Evolutionary conservation across 2,329 filamentous ascomycete species (phyloP).

Genomic region (Alternaria arborescens): DNA sequence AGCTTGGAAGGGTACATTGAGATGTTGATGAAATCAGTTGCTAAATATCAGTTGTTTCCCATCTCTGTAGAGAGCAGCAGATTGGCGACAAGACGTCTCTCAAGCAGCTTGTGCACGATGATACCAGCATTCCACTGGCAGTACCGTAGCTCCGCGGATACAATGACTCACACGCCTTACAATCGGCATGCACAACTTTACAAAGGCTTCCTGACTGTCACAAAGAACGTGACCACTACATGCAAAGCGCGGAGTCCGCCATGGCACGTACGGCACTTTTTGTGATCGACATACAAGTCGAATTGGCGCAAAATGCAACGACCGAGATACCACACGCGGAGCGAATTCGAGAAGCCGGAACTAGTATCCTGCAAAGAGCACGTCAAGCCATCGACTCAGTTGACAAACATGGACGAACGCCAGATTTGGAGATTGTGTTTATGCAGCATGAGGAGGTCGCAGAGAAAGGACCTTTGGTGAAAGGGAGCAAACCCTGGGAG

Average conservation of each 20-base stretch:
- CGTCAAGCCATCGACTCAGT: neutral
- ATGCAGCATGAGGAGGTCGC: neutral
- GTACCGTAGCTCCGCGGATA: neutral
- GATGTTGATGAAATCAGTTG: too few species aligned
- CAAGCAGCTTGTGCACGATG: too few species aligned
- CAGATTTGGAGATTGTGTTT: neutral
- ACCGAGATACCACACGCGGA: neutral
- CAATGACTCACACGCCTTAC: neutral
- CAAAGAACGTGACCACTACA: neutral
- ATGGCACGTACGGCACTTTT: neutral
- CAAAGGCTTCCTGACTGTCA: neutral
- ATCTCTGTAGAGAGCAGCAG: too few species aligned
- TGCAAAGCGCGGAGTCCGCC: neutral
- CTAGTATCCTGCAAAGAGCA: neutral
- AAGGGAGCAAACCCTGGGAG: neutral
- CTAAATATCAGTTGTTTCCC: too few species aligned
- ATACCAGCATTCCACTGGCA: too few species aligned
- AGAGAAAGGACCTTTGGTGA: neutral
- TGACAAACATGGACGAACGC: neutral
- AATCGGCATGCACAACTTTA: neutral
- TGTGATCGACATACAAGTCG: neutral
- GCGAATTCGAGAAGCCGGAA: neutral
- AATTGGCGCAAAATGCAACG: neutral
- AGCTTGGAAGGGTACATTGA: too few species aligned
- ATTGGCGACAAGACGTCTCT: too few species aligned